Conservation (phyloP, 2,329 filamentous ascomycete genomes). For the Fusarium floridanum region DNA sequence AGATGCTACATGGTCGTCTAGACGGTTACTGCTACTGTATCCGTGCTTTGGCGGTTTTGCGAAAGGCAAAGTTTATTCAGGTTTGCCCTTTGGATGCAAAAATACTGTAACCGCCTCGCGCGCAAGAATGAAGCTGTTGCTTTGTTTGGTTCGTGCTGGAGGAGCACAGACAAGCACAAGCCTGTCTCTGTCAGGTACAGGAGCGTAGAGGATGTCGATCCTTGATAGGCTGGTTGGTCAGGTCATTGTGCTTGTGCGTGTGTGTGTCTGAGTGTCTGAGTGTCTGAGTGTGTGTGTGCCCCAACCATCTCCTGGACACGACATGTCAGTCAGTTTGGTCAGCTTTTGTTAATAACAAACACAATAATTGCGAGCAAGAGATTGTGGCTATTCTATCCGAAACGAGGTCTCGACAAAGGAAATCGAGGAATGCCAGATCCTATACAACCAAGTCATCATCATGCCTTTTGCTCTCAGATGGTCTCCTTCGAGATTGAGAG, state of each 20-base stretch:
- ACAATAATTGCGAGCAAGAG: not conserved
- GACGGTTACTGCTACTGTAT: not conserved
- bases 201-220: not conserved
- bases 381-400: not conserved
- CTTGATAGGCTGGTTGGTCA: slow-evolving; percentile 4
- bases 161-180: not conserved
- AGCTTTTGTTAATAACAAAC: not conserved
- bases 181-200: slow-evolving; percentile 1
- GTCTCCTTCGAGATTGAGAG: slow-evolving; percentile 8
- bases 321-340: not conserved
- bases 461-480: slow-evolving; percentile 9
- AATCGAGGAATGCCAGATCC: slow-evolving; percentile 4
- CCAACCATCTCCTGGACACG: slow-evolving; percentile 5
- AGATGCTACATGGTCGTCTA: not conserved
- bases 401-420: not conserved
- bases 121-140: not conserved
- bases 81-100: not conserved
- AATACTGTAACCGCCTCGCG: not conserved
- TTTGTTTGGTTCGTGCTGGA: not conserved
- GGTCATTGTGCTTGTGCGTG: not conserved
- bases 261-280: not conserved
- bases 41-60: not conserved
- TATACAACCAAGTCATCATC: slow-evolving; percentile 19
- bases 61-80: not conserved
- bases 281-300: not conserved